Percentiles rank a stretch among this genome's conserved stretches.
Conservation (phyloP, 768 basidiomycete genomes). For the Boletus sp. region DNA sequence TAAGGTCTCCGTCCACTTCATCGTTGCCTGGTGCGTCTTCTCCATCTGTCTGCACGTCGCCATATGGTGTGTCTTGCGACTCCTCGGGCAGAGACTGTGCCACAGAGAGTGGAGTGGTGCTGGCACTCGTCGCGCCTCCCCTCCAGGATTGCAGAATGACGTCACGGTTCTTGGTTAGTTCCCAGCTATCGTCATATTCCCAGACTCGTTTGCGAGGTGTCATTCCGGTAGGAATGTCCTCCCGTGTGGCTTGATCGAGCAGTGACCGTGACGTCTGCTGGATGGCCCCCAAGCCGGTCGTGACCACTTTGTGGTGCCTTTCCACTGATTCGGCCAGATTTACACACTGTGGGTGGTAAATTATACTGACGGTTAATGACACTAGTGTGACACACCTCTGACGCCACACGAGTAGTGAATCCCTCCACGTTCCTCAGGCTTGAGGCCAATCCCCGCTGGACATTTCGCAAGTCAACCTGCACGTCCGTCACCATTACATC, state of each 20-base stretch:
- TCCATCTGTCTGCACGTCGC: slow-evolving; percentile 17
- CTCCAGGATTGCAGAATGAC: slow-evolving; percentile 55
- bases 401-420: slow-evolving; percentile 41
- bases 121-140: slow-evolving; percentile 32
- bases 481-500: slow-evolving; percentile 46
- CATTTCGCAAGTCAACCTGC: slow-evolving; percentile 49
- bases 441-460: slow-evolving; percentile 51
- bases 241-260: slow-evolving; percentile 54
- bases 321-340: slow-evolving; percentile 41
- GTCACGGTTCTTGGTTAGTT: slow-evolving; percentile 63
- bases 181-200: slow-evolving; percentile 71
- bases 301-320: slow-evolving; percentile 43
- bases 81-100: slow-evolving; percentile 36
- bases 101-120: slow-evolving; percentile 40
- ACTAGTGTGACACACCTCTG: slow-evolving; percentile 45
- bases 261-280: slow-evolving; percentile 51
- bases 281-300: slow-evolving; percentile 45
- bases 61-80: slow-evolving; percentile 17
- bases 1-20: slow-evolving; percentile 18
- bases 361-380: background rate
- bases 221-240: slow-evolving; percentile 65
- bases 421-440: slow-evolving; percentile 48
- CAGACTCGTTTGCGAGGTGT: slow-evolving; percentile 78
- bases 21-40: slow-evolving; percentile 21
- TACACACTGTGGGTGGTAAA: slow-evolving; percentile 36